Evolutionary conservation across 345 rosid genomes (phyloP), one percentile per base, ranked within the genome.

Genomic region (Mangifera indica): DNA sequence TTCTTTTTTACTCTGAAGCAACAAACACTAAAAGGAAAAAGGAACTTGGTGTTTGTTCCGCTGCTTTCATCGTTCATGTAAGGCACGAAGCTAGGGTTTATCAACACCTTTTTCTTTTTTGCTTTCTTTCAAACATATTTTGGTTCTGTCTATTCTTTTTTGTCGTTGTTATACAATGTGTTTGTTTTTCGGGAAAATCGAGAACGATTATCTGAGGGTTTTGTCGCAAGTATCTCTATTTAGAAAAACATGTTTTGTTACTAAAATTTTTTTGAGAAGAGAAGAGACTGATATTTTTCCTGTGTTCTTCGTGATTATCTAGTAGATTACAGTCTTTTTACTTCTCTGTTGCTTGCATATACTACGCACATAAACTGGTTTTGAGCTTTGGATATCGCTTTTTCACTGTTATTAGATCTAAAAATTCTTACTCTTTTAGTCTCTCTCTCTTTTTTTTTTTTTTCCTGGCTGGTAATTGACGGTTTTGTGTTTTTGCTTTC

Each of bases 181-280:
- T 75, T 69, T 79, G 77, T 45, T 76, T 71, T 56, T 68, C 58
- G 73, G 51, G 75, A 72, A 79, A 79, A 75, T 65, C 63, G 45
- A 74, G 70, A 48, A 66, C 32, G 40, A 49, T 26, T 56, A 17
- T 1, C 9, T 37, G 8, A 37, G 8, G 49, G 51, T 24, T 14
- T 63, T 63, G 18, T 14, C 10, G 21, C 18, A 26, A 21, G 22
- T 48, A 60, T 65, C 57, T 37, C 9, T 26, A 32, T n/a, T 29
- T 14, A 44, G 11, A 60, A 42, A 4, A 20, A 53, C 2, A 37
- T 45, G 14, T 77, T 77, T 74, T 67, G 76, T 69, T 74, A 61
- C 71, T 65, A 59, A 64, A 67, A 60, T 49, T 52, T 18, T 61
- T 34, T 11, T 46, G 0, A 46, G 17, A 46, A 46, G 44, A 7